Conservation (phyloP, 441 rosid species). For the Dalechampia spathulata region DNA sequence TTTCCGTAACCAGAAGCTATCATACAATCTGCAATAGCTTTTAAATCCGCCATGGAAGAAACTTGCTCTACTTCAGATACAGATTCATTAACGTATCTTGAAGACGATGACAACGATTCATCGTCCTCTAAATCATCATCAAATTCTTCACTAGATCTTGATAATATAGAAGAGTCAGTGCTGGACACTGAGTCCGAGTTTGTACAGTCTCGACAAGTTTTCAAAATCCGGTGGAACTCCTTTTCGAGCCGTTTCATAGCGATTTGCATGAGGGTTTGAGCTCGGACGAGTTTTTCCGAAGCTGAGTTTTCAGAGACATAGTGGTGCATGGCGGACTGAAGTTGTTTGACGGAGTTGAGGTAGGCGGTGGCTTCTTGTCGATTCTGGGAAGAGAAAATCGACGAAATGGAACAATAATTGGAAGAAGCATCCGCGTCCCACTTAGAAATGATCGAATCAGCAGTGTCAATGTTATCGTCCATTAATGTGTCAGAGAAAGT, state of each 20-base stretch:
- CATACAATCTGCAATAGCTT: conserved; percentile 67
- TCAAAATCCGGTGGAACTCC: conserved; percentile 56
- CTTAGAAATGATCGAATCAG: conserved; percentile 30
- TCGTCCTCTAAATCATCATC: conserved; percentile 20
- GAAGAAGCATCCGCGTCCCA: conserved; percentile 24
- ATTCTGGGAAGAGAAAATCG: conserved; percentile 36
- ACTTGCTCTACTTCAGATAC: conserved; percentile 26
- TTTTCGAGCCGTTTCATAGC: conserved; percentile 62
- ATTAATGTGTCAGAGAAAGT: conserved; percentile 39
- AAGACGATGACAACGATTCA: neutral
- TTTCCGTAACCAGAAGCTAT: conserved; percentile 53
- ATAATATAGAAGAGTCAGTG: too few relatives aligned
- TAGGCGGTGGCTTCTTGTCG: conserved; percentile 44
- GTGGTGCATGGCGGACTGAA: conserved; percentile 48
- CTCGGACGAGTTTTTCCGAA: conserved; percentile 39
- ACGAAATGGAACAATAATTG: conserved; percentile 16
- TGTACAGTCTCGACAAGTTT: conserved; percentile 26
- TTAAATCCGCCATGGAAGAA: conserved; percentile 48
- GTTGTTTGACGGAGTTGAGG: conserved; percentile 28
- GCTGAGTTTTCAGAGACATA: conserved; percentile 21
- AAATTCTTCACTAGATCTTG: conserved; percentile 1
- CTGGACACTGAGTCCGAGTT: conserved; percentile 48
- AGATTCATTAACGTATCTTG: conserved; percentile 9
- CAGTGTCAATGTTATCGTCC: conserved; percentile 35
- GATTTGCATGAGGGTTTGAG: conserved; percentile 50